phyloP scores from a whole-genome alignment of 345 rosid genomes.

The Geranium brycei region DNA sequence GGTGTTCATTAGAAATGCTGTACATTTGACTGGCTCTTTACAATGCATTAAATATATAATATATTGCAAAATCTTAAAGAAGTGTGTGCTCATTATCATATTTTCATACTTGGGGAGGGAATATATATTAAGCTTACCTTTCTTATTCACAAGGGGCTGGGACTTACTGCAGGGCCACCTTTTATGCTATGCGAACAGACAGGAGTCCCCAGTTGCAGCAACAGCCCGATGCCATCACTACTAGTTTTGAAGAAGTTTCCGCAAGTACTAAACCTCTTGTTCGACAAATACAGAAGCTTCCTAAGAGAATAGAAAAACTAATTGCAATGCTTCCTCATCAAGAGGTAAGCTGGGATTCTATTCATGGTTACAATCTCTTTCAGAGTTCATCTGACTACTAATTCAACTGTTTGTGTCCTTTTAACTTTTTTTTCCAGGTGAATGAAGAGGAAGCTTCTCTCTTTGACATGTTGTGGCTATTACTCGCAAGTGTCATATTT shows the following conservation, averaged over 20 bases:
- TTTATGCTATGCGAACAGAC: slow-evolving; percentile 57
- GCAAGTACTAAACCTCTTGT: slow-evolving; percentile 58
- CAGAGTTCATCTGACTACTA: too few species aligned
- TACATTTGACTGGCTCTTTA: neutral
- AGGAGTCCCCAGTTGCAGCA: slow-evolving; percentile 52
- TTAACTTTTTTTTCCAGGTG: slow-evolving; percentile 34
- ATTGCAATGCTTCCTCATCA: slow-evolving; percentile 76
- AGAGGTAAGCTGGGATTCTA: slow-evolving; percentile 40
- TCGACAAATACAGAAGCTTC: slow-evolving; percentile 48
- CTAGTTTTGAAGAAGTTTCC: slow-evolving; percentile 70
- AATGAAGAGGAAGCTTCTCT: slow-evolving; percentile 98
- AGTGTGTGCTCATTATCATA: neutral
- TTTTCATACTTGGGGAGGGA: neutral
- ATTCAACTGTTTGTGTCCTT: neutral
- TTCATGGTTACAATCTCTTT: slow-evolving; percentile 4
- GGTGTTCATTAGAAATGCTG: neutral
- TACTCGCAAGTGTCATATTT: slow-evolving; percentile 94
- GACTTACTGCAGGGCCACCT: slow-evolving; percentile 42
- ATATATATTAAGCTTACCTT: neutral
- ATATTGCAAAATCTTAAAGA: too few species aligned
- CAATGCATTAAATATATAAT: neutral
- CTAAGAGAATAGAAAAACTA: slow-evolving; percentile 52
- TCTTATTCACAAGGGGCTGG: slow-evolving; percentile 7
- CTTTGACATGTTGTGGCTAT: slow-evolving; percentile 73
- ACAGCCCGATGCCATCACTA: slow-evolving; percentile 49